Evolutionary conservation across 768 basidiomycete species (phyloP), one percentile per base, ranked within the genome.

Genomic region (Lepiota brunneoincarnata): DNA sequence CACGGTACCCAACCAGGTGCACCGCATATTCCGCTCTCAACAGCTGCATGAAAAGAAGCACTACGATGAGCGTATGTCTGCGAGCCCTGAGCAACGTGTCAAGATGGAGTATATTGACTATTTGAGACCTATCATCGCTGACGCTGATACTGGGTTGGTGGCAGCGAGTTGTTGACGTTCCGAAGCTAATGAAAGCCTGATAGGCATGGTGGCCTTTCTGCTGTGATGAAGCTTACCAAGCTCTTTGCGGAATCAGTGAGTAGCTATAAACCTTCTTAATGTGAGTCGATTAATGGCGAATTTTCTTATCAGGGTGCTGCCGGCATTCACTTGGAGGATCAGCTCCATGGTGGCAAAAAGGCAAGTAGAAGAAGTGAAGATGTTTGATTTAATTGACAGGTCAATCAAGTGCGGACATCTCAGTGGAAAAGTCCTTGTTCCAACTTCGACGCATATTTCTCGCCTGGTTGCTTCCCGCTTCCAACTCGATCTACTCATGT

Each of bases 1-100:
- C 9, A 96, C 93, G 1, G 93, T 98, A 14, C 94, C 95, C 20
- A 96, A 97, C 66, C 93, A 96, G 67, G 94, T 97, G 0, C 90
- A 96, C 52, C 81, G 92, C 44, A 78, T 97, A 47, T 91, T 91
- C 74, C 89, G 91, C 49, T 91, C 94, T 0, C 95, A 97, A 67
- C 89, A 91, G 62, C 75, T 93, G 51, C 93, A 97, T 65, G 93
- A 97, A 74, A 86, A 84, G 71, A 96, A 95, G 64, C 89, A 94
- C 63, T 93, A 91, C 63, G 91, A 95, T 62, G 91, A 92, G 61
- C 83, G 93, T 28, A 75, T 91, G 71, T 75, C 79, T 14, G 75
- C 81, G 36, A 76, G 84, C 23, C 72, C 77, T 4, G 86, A 86
- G 59, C 77, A 81, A 56, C 78, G 89, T 46, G 78, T 77, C 24